Evolutionary conservation across 2,329 filamentous ascomycete genomes (phyloP).

Genomic region (Ceratocystis diversiconidia): DNA sequence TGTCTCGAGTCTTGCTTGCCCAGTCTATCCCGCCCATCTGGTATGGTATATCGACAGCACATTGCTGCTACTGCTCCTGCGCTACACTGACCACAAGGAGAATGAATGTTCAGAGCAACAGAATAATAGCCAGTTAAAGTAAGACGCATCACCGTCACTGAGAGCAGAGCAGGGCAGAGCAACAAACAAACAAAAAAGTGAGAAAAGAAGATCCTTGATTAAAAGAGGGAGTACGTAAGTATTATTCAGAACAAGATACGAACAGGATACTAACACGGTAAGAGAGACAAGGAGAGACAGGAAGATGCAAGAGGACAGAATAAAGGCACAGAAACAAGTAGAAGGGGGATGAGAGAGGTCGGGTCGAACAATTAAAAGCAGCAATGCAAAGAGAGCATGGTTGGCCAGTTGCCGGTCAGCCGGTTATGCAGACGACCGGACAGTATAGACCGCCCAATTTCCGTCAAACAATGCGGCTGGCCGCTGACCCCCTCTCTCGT

Average conservation of each 20-base stretch:
- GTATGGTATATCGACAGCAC: too few relatives aligned
- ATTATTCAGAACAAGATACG: background rate
- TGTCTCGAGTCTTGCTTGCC: too few relatives aligned
- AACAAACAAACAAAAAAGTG: too few relatives aligned
- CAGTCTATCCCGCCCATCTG: too few relatives aligned
- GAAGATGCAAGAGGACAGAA: background rate
- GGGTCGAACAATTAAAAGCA: background rate
- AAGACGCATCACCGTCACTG: background rate
- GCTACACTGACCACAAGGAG: too few relatives aligned
- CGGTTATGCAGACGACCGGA: background rate
- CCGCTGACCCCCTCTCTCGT: background rate
- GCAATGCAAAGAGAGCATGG: background rate
- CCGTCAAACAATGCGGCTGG: background rate
- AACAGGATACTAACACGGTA: constrained; percentile 3
- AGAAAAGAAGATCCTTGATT: background rate
- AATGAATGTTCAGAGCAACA: too few relatives aligned
- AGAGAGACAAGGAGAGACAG: background rate
- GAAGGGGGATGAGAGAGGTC: background rate
- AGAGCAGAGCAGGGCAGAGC: background rate
- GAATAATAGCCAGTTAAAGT: too few relatives aligned
- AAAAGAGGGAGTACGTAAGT: constrained; percentile 3
- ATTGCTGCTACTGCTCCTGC: too few relatives aligned
- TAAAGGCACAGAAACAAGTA: background rate
- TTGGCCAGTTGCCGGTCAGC: background rate
- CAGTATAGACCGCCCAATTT: background rate